These are phyloP conservation scores for Curvularia hawaiiensis DNA, from an alignment of 2,329 filamentous ascomycete genomes.

Conservation along the genomic window DNA sequence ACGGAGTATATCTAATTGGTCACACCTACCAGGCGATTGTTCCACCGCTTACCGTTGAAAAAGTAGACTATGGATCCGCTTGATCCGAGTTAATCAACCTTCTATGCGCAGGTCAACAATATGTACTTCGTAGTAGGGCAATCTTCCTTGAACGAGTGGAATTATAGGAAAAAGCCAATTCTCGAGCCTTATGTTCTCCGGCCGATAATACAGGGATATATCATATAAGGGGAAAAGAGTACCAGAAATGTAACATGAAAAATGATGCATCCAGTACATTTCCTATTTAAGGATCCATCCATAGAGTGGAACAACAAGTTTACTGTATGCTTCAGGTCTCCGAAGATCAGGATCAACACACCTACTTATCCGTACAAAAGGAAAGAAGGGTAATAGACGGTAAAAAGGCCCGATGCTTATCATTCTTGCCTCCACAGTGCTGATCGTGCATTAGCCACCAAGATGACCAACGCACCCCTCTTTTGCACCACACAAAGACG, in stretches of 20 bases:
- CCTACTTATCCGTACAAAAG: conserved; percentile 4
- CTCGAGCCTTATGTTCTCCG: neutral
- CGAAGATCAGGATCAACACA: neutral
- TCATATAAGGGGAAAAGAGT: neutral
- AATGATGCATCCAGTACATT: neutral
- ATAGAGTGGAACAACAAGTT: neutral
- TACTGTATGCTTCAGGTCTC: neutral
- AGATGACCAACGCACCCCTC: neutral
- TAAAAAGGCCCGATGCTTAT: conserved; percentile 7
- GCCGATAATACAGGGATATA: neutral
- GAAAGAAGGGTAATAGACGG: neutral
- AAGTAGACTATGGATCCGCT: neutral
- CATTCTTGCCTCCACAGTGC: neutral
- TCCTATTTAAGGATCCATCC: neutral
- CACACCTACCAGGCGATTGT: neutral
- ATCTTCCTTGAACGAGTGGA: neutral
- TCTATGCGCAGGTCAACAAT: neutral
- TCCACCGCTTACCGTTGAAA: neutral
- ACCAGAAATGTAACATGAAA: neutral
- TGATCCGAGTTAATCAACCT: neutral
- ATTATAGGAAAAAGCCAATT: neutral
- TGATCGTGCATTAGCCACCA: neutral
- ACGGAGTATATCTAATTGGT: neutral
- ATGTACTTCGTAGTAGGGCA: neutral
- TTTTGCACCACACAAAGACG: neutral